These are phyloP conservation scores for Amoeboaphelidium occidentale DNA, from an alignment of 371 early-diverging fungal species.

Conservation along the genomic window DNA sequence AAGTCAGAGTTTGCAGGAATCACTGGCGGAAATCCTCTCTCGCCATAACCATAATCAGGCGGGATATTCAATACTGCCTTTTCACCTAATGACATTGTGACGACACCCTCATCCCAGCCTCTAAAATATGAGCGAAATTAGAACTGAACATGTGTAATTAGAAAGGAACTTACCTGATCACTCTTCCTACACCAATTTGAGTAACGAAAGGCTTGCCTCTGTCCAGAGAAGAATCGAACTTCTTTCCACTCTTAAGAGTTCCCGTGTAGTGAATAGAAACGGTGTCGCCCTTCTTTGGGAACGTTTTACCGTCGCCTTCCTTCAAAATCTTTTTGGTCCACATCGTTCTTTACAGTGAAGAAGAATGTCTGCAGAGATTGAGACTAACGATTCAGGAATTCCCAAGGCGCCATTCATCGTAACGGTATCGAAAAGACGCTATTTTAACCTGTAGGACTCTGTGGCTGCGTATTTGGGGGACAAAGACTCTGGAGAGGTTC, in stretches of 20 bases:
- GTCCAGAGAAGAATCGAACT: constrained; percentile 69
- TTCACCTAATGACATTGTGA: neutral
- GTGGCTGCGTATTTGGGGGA: no score
- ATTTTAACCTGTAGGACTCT: no score
- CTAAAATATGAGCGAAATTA: neutral
- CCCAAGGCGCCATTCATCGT: no score
- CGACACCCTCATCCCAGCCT: constrained; percentile 38
- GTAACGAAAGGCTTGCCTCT: constrained; percentile 48
- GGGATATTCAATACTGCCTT: constrained; percentile 26
- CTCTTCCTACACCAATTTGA: constrained; percentile 69
- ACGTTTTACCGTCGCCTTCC: constrained; percentile 57
- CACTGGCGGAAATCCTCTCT: constrained; percentile 29
- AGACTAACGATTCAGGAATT: no score
- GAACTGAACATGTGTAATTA: neutral
- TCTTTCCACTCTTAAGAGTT: constrained; percentile 13
- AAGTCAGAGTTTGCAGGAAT: constrained; percentile 63
- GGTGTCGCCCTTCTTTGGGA: constrained; percentile 53
- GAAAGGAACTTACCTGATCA: constrained; percentile 26
- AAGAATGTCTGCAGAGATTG: no score
- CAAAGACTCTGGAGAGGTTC: no score
- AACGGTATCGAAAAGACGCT: no score
- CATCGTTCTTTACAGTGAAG: no score
- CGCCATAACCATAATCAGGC: constrained; percentile 48
- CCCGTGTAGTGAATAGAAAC: constrained; percentile 47
- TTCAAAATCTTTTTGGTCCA: no score